Evolutionary conservation across 164 flowering plant species (phyloP).

Genomic region (Vitis labrusca): DNA sequence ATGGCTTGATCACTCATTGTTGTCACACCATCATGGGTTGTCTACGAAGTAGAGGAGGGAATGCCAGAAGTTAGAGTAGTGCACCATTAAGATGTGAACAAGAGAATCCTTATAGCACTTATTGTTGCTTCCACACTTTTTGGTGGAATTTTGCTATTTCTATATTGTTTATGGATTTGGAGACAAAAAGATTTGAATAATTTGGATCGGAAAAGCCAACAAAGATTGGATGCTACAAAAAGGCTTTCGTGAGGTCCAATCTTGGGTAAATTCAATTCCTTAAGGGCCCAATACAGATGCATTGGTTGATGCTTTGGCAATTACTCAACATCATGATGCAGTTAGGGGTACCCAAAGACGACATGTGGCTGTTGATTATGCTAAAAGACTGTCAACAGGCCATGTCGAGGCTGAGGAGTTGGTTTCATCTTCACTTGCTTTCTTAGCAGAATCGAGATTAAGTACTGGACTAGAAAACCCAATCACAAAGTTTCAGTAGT

Average conservation of each 20-base stretch:
- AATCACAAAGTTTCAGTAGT: too few species aligned
- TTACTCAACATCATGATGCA: too few species aligned
- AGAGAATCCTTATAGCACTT: slow-evolving; percentile 44
- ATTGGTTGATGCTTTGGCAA: too few species aligned
- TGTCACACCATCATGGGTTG: too few species aligned
- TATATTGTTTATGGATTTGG: slow-evolving; percentile 34
- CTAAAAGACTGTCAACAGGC: too few species aligned
- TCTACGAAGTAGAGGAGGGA: background rate
- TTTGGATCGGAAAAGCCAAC: slow-evolving; percentile 9
- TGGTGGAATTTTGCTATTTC: slow-evolving; percentile 29
- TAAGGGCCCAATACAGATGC: slow-evolving; percentile 15
- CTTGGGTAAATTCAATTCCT: slow-evolving; percentile 42
- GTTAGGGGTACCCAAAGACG: too few species aligned
- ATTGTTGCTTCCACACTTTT: slow-evolving; percentile 38
- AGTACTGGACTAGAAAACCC: too few species aligned
- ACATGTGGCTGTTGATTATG: too few species aligned
- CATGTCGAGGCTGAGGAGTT: too few species aligned
- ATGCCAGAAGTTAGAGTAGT: slow-evolving; percentile 21
- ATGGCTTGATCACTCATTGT: too few species aligned
- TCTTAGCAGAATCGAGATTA: too few species aligned
- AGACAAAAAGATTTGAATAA: slow-evolving; percentile 22
- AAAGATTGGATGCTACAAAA: slow-evolving; percentile 31
- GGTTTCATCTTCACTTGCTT: too few species aligned
- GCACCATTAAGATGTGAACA: slow-evolving; percentile 44
- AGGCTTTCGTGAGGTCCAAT: slow-evolving; percentile 39